These are phyloP conservation scores for Brasilioporus rufonigricans DNA, from an alignment of 768 basidiomycete species.

Conservation along the genomic window DNA sequence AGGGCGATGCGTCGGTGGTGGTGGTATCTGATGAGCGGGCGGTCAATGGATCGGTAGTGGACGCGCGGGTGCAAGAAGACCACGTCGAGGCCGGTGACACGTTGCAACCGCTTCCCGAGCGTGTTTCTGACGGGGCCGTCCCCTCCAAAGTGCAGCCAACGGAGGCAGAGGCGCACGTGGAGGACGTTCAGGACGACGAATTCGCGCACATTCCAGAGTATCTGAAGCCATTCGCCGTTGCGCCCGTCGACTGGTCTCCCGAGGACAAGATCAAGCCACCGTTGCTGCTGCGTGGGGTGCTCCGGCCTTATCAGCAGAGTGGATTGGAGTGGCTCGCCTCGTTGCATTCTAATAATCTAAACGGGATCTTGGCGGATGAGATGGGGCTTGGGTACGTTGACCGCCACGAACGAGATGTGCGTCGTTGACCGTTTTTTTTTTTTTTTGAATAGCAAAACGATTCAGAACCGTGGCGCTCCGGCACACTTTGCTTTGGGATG, in stretches of 20 bases:
- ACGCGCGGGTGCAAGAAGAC: neutral
- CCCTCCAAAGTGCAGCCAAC: neutral
- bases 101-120: neutral
- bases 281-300: conserved; percentile 76
- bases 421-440: too few species aligned
- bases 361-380: conserved; percentile 86
- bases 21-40: too few species aligned
- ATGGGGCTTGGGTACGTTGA: conserved; percentile 93
- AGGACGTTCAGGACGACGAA: conserved; percentile 36
- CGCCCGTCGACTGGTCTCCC: conserved; percentile 66
- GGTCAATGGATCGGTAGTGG: neutral
- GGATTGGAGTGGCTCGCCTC: conserved; percentile 95
- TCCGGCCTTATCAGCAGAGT: conserved; percentile 91
- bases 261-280: conserved; percentile 59
- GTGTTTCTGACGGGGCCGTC: neutral
- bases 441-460: too few species aligned
- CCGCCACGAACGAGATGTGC: neutral
- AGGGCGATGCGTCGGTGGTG: neutral
- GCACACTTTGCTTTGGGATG: too few species aligned
- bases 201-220: conserved; percentile 48
- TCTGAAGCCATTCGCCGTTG: conserved; percentile 67
- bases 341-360: conserved; percentile 75
- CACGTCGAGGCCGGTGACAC: neutral
- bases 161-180: conserved; percentile 23
- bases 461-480: too few species aligned